Evolutionary conservation across 2,329 filamentous ascomycete genomes (phyloP), one percentile per base, ranked within the genome.

Genomic region (Helotiales sp.): DNA sequence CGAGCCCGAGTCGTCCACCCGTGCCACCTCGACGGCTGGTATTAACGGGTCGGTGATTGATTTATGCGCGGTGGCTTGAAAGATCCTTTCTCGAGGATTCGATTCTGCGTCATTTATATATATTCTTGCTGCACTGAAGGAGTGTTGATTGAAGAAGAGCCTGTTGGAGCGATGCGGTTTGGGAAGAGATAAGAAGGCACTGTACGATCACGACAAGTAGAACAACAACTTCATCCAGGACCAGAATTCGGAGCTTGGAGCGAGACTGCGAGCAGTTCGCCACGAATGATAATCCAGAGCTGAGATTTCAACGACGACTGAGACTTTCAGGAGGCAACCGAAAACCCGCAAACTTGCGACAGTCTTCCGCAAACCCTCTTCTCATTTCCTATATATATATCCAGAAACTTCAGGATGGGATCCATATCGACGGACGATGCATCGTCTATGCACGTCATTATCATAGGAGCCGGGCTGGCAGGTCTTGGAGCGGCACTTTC

Each of bases 391-490:
- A 17, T 17, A 3, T 40, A 15, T 5, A 40, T 17, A 17, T 17
- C 9, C 1, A 27, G 9, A 25, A 13, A 5, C 22, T 13, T 15
- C 22, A 15, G 15, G 10, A 44, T 44, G 19, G 22, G 40, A 2
- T 27, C 40, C 22, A 3, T 44, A 4, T 44, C 10, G 27, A 27
- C 40, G 15, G 40, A 44, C 5, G 40, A 44, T 12, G n/a, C 24
- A 24, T 15, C n/a, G 58, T 61, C 63, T 3, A 51, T 67, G 7
- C 66, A 77, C 25, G 63, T 78, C 3, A 70, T 77, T n/a, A 62
- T 79, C 13, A 68, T 78, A 33, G 76, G 76, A 1, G 76, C 75
- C 7, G 76, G 76, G 4, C 65, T 78, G 5, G 75, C 73, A 22
- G 76, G 76, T n/a, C 67, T 78, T 1, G 72, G 74, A 7, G 69